phyloP scores from a whole-genome alignment of 352 stramenopile species.

The Thalassiosira hispida region DNA sequence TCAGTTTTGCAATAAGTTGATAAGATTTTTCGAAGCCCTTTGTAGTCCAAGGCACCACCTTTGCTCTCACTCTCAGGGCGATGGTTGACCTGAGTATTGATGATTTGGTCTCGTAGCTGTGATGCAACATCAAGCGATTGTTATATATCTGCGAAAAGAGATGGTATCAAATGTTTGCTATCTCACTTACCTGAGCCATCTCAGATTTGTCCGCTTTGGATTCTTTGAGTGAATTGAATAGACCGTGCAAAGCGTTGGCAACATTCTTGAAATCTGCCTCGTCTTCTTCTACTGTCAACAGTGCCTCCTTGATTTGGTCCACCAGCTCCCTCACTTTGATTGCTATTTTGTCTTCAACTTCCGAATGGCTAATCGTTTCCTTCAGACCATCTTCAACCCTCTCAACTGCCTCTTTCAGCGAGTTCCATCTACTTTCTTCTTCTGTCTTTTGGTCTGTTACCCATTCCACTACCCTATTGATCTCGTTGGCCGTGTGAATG shows the following conservation, averaged over 20 bases:
- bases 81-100: constrained; percentile 26
- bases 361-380: constrained; percentile 20
- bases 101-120: constrained; percentile 19
- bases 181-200: constrained; percentile 26
- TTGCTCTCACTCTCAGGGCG: background rate
- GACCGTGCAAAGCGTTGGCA: constrained; percentile 27
- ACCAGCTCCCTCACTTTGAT: constrained; percentile 37
- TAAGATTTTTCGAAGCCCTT: constrained; percentile 24
- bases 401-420: constrained; percentile 22
- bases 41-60: constrained; percentile 37
- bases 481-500: constrained; percentile 17
- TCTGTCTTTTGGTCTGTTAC: constrained; percentile 26
- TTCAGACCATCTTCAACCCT: constrained; percentile 20
- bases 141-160: background rate
- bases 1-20: constrained; percentile 31
- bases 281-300: constrained; percentile 39
- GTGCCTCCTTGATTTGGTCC: constrained; percentile 40
- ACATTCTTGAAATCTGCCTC: constrained; percentile 48
- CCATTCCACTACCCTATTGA: constrained; percentile 22
- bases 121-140: background rate
- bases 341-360: constrained; percentile 34
- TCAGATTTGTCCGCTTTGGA: constrained; percentile 46
- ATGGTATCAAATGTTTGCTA: too few relatives aligned
- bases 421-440: constrained; percentile 7
- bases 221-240: constrained; percentile 44